A percentile compares a stretch with the other conserved stretches of the same genome.
Conservation (phyloP, 306 rosid genomes). For the Ochetophila trinervis region DNA sequence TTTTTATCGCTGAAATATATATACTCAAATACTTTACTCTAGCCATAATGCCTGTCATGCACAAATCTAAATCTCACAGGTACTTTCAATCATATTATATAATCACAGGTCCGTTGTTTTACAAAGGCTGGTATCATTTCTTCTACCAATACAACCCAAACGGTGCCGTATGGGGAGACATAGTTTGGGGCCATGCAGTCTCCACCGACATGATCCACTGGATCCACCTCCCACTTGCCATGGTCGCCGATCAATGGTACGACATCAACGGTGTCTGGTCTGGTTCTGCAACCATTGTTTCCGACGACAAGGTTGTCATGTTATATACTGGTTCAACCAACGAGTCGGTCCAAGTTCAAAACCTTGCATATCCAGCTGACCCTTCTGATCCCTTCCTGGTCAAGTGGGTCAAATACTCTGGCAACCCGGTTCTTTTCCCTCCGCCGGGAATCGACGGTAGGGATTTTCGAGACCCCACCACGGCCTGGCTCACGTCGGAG, state of each 20-base stretch:
- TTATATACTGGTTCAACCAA: constrained; percentile 85
- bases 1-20: too few relatives aligned
- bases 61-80: too few relatives aligned
- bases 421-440: constrained; percentile 69
- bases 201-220: constrained; percentile 82
- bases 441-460: constrained; percentile 48
- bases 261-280: constrained; percentile 82
- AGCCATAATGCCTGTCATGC: too few relatives aligned
- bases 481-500: constrained; percentile 75
- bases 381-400: constrained; percentile 65
- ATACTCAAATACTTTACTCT: too few relatives aligned
- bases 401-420: constrained; percentile 64
- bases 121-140: constrained; percentile 92
- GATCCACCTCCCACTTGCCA: constrained; percentile 82
- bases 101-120: constrained; percentile 66
- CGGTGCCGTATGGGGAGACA: constrained; percentile 83
- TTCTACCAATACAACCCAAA: constrained; percentile 88
- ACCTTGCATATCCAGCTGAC: constrained; percentile 71
- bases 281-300: constrained; percentile 81
- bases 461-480: constrained; percentile 93
- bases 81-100: neutral
- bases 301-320: constrained; percentile 57
- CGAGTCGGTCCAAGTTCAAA: constrained; percentile 70
- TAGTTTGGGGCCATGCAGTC: constrained; percentile 90
- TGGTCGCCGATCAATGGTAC: constrained; percentile 76